A percentile compares a stretch with the other conserved stretches of the same genome.
These are phyloP conservation scores for Rhizopogon vulgaris DNA, from an alignment of 768 basidiomycete genomes.

Conservation along the genomic window DNA sequence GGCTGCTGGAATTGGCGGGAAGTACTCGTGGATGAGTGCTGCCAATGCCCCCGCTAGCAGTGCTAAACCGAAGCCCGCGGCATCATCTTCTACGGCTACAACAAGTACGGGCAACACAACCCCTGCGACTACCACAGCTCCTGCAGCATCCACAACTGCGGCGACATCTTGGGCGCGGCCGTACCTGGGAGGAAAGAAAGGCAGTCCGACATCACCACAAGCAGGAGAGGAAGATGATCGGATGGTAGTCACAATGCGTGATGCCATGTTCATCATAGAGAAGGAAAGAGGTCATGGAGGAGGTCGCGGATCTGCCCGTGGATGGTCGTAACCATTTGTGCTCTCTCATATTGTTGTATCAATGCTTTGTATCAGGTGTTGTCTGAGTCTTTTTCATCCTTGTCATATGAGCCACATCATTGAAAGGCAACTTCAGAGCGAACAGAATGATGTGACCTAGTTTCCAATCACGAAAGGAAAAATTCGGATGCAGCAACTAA, in stretches of 20 bases:
- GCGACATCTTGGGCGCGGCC: constrained; percentile 52
- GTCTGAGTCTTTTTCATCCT: too few species aligned
- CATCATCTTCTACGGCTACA: constrained; percentile 26
- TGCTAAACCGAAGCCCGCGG: constrained; percentile 30
- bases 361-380: neutral
- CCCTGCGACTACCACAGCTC: constrained; percentile 25
- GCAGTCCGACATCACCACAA: constrained; percentile 23
- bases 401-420: too few species aligned
- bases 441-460: too few species aligned
- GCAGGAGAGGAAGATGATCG: constrained; percentile 52
- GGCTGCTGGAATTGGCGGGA: constrained; percentile 77
- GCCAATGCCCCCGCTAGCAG: constrained; percentile 41
- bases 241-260: constrained; percentile 60
- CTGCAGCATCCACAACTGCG: constrained; percentile 24
- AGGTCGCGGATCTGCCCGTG: constrained; percentile 67
- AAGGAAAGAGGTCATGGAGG: constrained; percentile 81
- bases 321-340: constrained; percentile 42
- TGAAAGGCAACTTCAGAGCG: too few species aligned
- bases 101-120: constrained; percentile 19
- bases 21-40: constrained; percentile 87
- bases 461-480: too few species aligned
- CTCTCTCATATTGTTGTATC: neutral
- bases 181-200: constrained; percentile 53
- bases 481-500: too few species aligned
- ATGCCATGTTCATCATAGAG: constrained; percentile 83